Evolutionary conservation across 2,329 filamentous ascomycete genomes (phyloP), one percentile per base, ranked within the genome.

Genomic region (Sporothrix mexicana): DNA sequence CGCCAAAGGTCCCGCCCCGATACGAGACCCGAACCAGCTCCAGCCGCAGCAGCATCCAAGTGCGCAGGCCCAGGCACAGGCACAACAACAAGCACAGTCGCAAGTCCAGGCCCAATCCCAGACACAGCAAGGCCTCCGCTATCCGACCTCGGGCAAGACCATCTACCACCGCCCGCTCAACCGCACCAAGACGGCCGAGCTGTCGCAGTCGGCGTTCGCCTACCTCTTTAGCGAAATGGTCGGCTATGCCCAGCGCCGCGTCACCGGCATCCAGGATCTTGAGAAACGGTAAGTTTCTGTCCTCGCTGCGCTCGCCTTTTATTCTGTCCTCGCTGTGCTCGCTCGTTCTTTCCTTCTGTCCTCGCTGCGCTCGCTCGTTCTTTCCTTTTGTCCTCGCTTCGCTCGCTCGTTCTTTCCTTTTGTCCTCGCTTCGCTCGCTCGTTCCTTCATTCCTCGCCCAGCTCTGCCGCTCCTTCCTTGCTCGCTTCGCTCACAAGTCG

Each of bases 201-300:
- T 97, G 77, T 97, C 94, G 81, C 92, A 97, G 80, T 90, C 96
- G 12, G 94, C 93, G 83, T 98, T 99, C 83, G 95, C 96, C 57
- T 98, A 97, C 82, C 87, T 99, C 73, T 98, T 99, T 81, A 91
- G 92, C 74, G 95, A 98, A 85, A 97, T 98, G 93, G 95, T 99
- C 68, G 91, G 90, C 78, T 98, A 98, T 82, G 95, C 96, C 77
- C 96, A 98, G 81, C 88, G 91, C 78, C 88, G 93, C 75, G 95
- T 98, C 71, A 96, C 93, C 77, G 95, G 94, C 7, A 97, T 99
- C 74, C 92, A 95, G 78, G 96, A 98, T 82, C 85, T 99, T 20
- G 96, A 99, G 81, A 93, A 95, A 84, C 87, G 93, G 94, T 97
- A 83, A 72, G 85, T 77, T 20, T 61, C 43, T 12, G 15, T 41